Base-by-base conservation (phyloP, 352 stramenopile species). In the Poterioochromonas sp. region DNA sequence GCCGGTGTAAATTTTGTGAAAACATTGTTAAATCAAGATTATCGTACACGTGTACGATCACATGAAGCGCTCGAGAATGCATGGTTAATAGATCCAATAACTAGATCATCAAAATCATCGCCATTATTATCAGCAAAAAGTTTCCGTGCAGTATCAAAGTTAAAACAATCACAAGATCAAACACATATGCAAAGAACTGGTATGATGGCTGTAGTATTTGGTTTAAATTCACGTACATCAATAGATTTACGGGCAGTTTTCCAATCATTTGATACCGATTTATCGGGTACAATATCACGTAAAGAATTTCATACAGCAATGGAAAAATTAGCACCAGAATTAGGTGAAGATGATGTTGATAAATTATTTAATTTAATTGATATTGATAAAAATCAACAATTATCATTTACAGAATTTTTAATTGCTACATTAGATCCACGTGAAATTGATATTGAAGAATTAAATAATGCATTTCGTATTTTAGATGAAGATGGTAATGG, bases 341-440 rank as follows among this genome's bases (percentile, higher is more conserved):
- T 74, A 1, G 22, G 34, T 34, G 34, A 8, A 51, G 39, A 51
- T 37, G 65, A 74, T 54, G 29, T 54, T 12, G 40, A 54, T 18
- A 3, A 12, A 5, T 39, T 74, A 34, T 74, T 74, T 54, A 12
- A 54, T 40, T 1, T 54, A 18, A 39, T 74, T 11, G 65, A 74
- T 54, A 54, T 74, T n/a, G 41, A 74, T 54, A 51, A 74, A n/a
- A 54, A 74, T 39, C 3, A 35, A n/a, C 35, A 51, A 20, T 54
- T 74, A 26, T 74, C 65, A n/a, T 74, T 35, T 37, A 74, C 65
- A 5, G 65, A 74, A 37, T 74, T 74, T 37, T n/a, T 74, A 26
- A 37, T 34, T n/a, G 65, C 65, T 53, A 74, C 65, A 11, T 37
- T 74, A 26, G 65, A 74, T 37, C 65, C 65, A 34, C 37, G 65